phyloP scores from a whole-genome alignment of 1,139 yeast species.

The Taphrina wiesneri region DNA sequence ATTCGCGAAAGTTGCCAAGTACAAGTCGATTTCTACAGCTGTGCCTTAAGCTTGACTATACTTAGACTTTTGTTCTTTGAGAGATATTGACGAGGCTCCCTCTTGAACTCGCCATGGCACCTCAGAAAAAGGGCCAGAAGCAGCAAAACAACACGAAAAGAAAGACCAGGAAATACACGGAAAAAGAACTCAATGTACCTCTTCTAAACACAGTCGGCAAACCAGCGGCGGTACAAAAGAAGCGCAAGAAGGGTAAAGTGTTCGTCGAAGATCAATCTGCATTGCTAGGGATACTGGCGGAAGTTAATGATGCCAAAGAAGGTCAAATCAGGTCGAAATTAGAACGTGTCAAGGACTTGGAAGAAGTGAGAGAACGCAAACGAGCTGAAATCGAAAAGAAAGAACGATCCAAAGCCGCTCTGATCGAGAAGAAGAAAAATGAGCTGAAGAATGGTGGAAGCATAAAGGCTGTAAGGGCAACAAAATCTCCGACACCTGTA shows the following conservation, averaged over 20 bases:
- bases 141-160: constrained; percentile 19
- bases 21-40: too few relatives aligned
- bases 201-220: constrained; percentile 26
- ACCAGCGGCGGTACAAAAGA: constrained; percentile 23
- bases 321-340: constrained; percentile 28
- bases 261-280: constrained; percentile 27
- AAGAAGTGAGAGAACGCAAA: constrained; percentile 29
- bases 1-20: not conserved
- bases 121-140: constrained; percentile 28
- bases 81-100: too few relatives aligned
- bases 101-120: constrained; percentile 22
- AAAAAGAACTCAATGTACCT: constrained; percentile 24
- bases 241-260: constrained; percentile 31
- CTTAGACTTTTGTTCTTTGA: too few relatives aligned
- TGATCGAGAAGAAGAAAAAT: constrained; percentile 21
- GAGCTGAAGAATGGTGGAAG: constrained; percentile 2
- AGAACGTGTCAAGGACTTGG: constrained; percentile 32
- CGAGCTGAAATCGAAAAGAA: constrained; percentile 25
- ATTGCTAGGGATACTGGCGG: constrained; percentile 23
- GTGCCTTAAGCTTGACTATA: too few relatives aligned
- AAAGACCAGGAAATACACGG: constrained; percentile 22
- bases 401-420: constrained; percentile 24
- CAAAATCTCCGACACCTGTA: not conserved
- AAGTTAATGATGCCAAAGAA: constrained; percentile 31
- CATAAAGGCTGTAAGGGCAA: not conserved